Evolutionary conservation across 176 grass and related monocot genomes (phyloP), one percentile per base, ranked within the genome.

Genomic region (Phoenix roebelenii): DNA sequence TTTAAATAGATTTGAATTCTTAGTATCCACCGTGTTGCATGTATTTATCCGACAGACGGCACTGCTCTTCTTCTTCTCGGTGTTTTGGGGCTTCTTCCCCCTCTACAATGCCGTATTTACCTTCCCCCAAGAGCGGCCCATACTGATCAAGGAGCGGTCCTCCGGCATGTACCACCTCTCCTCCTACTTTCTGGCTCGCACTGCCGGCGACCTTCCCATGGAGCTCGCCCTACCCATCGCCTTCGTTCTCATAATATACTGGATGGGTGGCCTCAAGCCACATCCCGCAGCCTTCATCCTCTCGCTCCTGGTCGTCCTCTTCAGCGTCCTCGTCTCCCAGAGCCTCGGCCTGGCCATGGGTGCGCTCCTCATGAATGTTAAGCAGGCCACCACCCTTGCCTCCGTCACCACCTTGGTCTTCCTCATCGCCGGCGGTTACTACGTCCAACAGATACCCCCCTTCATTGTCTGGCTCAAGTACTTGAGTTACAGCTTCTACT

Each of bases 401-500:
- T 77, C 68, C 1, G 51, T 83, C 17, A 1, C 77, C 18, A 77
- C 73, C 63, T 18, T 77, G 18, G 24, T 54, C 16, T 83, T 83
- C 74, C 68, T 54, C 35, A 17, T 77, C 5, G 62, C 76, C 15
- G 58, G 74, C 15, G 80, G 80, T 7, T 83, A 51, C 50, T 83
- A 63, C 25, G 68, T 83, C 19, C 62, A 73, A 26, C 60, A 72
- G 25, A 52, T 77, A 3, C 80, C 80, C 0, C 10, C 29, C 16
- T 69, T 83, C 60, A 62, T 83, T 51, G 28, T 23, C 16, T 83
- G 80, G 80, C 56, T 83, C 57, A 83, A 83, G 59, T 83, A 83
- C 19, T 2, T 77, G 1, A 58, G 74, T 3, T 10, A 59, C 23
- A 73, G 63, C 69, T 83, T 73, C 58, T 76, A 83, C 30, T 51